These are phyloP conservation scores for Gloeophyllum trabeum DNA, from an alignment of 768 basidiomycete species.

Conservation along the genomic window DNA sequence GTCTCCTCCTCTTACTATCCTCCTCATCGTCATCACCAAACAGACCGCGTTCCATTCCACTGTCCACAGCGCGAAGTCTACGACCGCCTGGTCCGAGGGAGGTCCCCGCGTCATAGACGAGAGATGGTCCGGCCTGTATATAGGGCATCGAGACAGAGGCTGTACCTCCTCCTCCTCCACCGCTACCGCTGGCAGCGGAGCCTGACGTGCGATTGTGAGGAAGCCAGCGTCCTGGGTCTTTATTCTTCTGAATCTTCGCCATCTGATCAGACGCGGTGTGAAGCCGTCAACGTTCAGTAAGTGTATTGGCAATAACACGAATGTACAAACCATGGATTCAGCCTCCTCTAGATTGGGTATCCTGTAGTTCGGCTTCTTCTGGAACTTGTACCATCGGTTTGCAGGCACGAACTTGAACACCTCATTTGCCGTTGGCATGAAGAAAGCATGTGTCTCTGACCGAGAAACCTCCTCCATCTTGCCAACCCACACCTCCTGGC, in stretches of 20 bases:
- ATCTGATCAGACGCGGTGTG: constrained; percentile 29
- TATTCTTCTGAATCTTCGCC: constrained; percentile 56
- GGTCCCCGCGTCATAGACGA: constrained; percentile 36
- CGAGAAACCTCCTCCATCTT: constrained; percentile 70
- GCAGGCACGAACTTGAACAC: constrained; percentile 84
- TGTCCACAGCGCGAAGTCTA: constrained; percentile 56
- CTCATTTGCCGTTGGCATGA: constrained; percentile 75
- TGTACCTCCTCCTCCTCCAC: constrained; percentile 65
- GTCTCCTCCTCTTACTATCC: constrained; percentile 31
- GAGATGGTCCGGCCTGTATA: constrained; percentile 27
- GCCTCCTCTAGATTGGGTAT: constrained; percentile 57
- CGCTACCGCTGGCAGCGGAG: constrained; percentile 52
- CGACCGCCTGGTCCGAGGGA: constrained; percentile 65
- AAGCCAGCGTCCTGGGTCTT: constrained; percentile 69
- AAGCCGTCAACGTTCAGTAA: constrained; percentile 11
- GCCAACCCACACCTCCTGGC: constrained; percentile 69
- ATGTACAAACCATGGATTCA: constrained; percentile 47
- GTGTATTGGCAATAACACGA: constrained; percentile 6
- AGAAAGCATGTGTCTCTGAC: constrained; percentile 65
- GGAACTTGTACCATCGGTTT: constrained; percentile 88
- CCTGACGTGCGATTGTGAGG: constrained; percentile 43
- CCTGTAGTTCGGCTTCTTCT: constrained; percentile 70
- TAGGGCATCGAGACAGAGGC: no score
- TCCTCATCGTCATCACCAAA: constrained; percentile 61
- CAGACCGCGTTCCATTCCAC: constrained; percentile 46